A percentile compares a stretch with the other conserved stretches of the same genome.
These are phyloP conservation scores for Carpinus viminea DNA, from an alignment of 306 rosid genomes.

Conservation along the genomic window DNA sequence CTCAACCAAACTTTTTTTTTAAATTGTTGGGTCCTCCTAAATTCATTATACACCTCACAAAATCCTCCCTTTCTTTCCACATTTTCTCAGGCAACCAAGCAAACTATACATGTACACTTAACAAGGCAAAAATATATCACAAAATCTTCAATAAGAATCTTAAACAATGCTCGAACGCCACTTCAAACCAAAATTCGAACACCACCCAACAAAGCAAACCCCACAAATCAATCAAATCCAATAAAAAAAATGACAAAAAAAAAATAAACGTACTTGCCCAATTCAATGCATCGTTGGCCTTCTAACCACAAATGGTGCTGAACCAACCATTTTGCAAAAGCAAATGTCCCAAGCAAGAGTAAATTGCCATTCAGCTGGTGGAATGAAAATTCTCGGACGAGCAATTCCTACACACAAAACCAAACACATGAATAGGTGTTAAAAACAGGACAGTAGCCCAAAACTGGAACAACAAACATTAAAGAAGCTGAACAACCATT, in stretches of 20 bases:
- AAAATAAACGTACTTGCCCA: constrained; percentile 71
- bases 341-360: constrained; percentile 94
- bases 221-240: constrained; percentile 2
- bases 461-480: neutral
- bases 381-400: constrained; percentile 78
- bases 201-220: neutral
- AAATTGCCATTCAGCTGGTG: constrained; percentile 91
- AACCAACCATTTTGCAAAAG: constrained; percentile 85
- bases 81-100: neutral
- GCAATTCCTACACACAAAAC: constrained; percentile 61
- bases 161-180: neutral
- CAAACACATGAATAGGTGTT: constrained; percentile 18
- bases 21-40: neutral
- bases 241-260: neutral
- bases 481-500: neutral
- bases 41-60: neutral
- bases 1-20: neutral
- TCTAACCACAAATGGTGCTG: constrained; percentile 56
- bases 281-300: constrained; percentile 74
- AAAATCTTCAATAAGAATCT: neutral
- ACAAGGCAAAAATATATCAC: neutral
- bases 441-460: constrained; percentile 1
- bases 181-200: neutral
- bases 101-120: neutral
- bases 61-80: neutral